A percentile compares a stretch with the other conserved stretches of the same genome.
phyloP scores from a whole-genome alignment of 2,329 filamentous ascomycete genomes.

The Sporothrix dimorphospora region DNA sequence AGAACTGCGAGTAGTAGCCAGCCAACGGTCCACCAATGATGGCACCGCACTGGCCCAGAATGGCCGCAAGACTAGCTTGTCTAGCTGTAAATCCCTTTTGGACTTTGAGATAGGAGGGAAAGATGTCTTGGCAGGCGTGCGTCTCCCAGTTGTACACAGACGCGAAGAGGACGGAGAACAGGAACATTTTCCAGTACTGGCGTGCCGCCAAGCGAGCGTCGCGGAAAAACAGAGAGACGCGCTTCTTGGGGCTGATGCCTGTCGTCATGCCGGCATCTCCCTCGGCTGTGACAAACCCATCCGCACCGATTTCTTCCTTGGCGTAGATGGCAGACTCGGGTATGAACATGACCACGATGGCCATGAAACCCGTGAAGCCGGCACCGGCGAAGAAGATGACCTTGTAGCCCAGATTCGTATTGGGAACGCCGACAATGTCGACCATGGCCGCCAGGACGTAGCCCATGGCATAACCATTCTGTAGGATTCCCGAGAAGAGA shows the following conservation, averaged over 20 bases:
- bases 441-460: conserved; percentile 67
- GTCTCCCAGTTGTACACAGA: conserved; percentile 22
- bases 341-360: conserved; percentile 74
- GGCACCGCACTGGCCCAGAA: conserved; percentile 21
- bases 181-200: conserved; percentile 76
- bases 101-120: conserved; percentile 18
- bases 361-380: conserved; percentile 77
- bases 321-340: conserved; percentile 77
- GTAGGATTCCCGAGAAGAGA: conserved; percentile 74
- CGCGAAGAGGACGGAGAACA: conserved; percentile 20
- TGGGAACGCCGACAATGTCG: conserved; percentile 69
- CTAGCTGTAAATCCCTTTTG: conserved; percentile 14
- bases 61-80: conserved; percentile 12
- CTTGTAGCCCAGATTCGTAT: conserved; percentile 78
- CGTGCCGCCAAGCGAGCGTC: conserved; percentile 79
- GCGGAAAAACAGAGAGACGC: conserved; percentile 68
- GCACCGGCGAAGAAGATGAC: conserved; percentile 90
- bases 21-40: conserved; percentile 62
- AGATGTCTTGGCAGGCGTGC: conserved; percentile 23
- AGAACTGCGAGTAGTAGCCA: conserved; percentile 69
- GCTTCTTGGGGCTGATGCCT: conserved; percentile 48
- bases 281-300: not conserved
- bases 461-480: conserved; percentile 71
- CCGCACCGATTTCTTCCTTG: conserved; percentile 12
- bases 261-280: not conserved